These are phyloP conservation scores for Onygena corvina DNA, from an alignment of 2,329 filamentous ascomycete species.

Conservation along the genomic window DNA sequence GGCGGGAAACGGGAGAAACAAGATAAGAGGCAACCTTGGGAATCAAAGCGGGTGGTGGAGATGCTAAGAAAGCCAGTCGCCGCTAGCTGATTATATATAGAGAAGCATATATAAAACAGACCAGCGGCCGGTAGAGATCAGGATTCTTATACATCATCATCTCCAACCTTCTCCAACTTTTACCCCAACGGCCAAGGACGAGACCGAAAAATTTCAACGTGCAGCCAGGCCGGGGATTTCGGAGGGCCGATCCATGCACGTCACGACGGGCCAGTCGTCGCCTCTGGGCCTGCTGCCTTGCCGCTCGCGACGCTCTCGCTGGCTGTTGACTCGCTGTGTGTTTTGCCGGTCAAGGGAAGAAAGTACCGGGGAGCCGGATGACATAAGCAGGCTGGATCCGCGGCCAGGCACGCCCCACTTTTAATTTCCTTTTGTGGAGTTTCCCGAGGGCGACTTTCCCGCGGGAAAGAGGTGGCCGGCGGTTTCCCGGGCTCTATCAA, in stretches of 20 bases:
- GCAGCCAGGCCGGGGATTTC: constrained; percentile 4
- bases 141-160: too few species aligned
- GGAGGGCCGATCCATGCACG: too few species aligned
- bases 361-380: background rate
- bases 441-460: constrained; percentile 3
- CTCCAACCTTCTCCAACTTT: constrained; percentile 1
- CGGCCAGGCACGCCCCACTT: constrained; percentile 1
- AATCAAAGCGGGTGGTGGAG: background rate
- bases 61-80: background rate
- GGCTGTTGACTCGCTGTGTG: background rate
- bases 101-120: too few species aligned
- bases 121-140: too few species aligned
- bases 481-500: constrained; percentile 1
- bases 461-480: background rate
- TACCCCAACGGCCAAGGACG: constrained; percentile 1
- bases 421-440: too few species aligned
- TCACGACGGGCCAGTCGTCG: too few species aligned
- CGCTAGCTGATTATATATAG: background rate
- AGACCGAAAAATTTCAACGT: background rate
- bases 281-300: too few species aligned
- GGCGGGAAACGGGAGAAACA: constrained; percentile 5
- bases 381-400: background rate
- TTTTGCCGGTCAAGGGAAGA: too few species aligned
- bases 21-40: background rate
- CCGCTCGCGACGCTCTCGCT: too few species aligned